Evolutionary conservation across 441 rosid genomes (phyloP).

Genomic region (Mallotus repandus): DNA sequence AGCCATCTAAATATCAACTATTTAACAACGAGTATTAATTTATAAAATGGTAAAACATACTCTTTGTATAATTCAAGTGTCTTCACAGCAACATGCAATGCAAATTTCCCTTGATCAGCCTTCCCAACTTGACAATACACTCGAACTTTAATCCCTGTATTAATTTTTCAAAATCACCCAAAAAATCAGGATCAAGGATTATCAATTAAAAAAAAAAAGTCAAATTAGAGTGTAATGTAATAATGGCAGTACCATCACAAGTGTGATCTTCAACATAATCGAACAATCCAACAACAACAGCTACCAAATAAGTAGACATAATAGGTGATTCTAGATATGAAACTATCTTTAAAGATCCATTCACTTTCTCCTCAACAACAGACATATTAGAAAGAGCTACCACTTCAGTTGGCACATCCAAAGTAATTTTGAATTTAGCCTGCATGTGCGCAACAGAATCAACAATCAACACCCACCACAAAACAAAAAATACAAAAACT

Average conservation of each 20-base stretch:
- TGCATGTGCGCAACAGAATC: conserved; percentile 24
- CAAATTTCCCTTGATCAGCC: conserved; percentile 84
- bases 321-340: conserved; percentile 84
- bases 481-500: background rate
- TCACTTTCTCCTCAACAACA: conserved; percentile 60
- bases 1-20: conserved; percentile 16
- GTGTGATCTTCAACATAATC: conserved; percentile 89
- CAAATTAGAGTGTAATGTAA: too few species aligned
- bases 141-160: conserved; percentile 73
- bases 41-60: conserved; percentile 42
- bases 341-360: conserved; percentile 66
- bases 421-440: conserved; percentile 89
- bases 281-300: conserved; percentile 86
- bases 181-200: too few species aligned
- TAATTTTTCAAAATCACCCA: conserved; percentile 7
- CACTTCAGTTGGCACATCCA: conserved; percentile 77
- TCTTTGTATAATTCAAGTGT: conserved; percentile 81
- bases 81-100: conserved; percentile 81
- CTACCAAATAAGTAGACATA: conserved; percentile 97
- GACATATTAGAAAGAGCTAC: conserved; percentile 98
- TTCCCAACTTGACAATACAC: conserved; percentile 94
- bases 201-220: too few species aligned
- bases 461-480: background rate
- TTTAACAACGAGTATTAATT: background rate
- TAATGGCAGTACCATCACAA: conserved; percentile 62